These are phyloP conservation scores for Pestalotiopsis sp. DNA, from an alignment of 2,329 filamentous ascomycete genomes.

Conservation along the genomic window DNA sequence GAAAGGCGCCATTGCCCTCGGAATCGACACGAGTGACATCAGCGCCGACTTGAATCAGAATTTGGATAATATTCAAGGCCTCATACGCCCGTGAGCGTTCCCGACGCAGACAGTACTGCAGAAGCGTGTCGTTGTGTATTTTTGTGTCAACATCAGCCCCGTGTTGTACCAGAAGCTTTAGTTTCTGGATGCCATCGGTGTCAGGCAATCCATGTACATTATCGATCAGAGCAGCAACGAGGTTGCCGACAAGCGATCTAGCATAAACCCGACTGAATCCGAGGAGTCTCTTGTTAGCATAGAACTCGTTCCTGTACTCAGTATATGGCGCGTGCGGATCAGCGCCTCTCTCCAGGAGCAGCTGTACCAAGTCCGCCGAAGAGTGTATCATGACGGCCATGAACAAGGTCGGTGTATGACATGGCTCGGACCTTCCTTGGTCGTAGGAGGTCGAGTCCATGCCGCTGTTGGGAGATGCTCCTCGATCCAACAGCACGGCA, in stretches of 20 bases:
- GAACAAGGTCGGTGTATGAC: constrained; percentile 5
- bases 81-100: background rate
- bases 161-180: constrained; percentile 1
- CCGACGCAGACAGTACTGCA: constrained; percentile 4
- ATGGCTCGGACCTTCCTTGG: background rate
- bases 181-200: background rate
- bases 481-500: constrained; percentile 1
- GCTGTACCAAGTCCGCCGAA: constrained; percentile 4
- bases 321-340: constrained; percentile 3
- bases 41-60: background rate
- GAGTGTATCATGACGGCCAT: constrained; percentile 3
- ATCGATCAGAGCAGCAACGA: constrained; percentile 4
- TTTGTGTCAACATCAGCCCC: background rate
- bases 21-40: constrained; percentile 3
- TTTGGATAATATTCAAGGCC: background rate
- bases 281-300: background rate
- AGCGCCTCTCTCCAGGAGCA: constrained; percentile 5
- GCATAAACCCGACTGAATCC: background rate
- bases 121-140: background rate
- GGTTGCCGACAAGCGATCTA: constrained; percentile 4
- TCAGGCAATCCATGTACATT: background rate
- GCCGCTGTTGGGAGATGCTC: constrained; percentile 7
- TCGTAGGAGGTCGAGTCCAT: background rate
- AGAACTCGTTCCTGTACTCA: background rate
- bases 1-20: background rate